Evolutionary conservation across 2,329 filamentous ascomycete species (phyloP), one percentile per base, ranked within the genome.

Genomic region (Fusarium goolgardi): DNA sequence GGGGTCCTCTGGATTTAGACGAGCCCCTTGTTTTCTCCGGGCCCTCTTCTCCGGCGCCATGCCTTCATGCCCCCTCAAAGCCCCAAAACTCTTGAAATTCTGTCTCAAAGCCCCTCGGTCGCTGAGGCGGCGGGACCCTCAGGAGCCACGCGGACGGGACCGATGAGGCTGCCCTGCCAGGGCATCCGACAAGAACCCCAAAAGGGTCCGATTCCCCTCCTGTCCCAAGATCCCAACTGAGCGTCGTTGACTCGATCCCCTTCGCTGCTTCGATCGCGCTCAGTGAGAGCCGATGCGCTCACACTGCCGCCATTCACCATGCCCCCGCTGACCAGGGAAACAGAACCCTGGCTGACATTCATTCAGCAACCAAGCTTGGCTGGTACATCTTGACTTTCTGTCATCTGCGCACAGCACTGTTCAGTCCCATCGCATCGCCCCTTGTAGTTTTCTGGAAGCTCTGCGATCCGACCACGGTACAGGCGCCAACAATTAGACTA

Each of bases 121-220:
- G 35, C 40, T 62, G 51, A 46, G 61, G 55, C 44, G 50, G 61
- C 52, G 61, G 66, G 66, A 60, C 59, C 57, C 54, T 63, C 55
- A 51, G 43, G 59, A 70, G 67, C 67, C 67, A 70, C 67, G 60
- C 67, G 67, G 67, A 59, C 63, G 67, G 67, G 67, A 61, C 67
- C 63, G 67, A 70, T 70, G 67, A 70, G 67, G 67, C 67, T 70
- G 63, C 51, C 31, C 53, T 67, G 53, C 58, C 67, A 69, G 62
- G 61, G 66, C 47, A 39, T 63, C 59, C 49, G 44, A 41, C 23
- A 50, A 58, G 20, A 64, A 45, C 34, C 52, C 35, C 62, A 70
- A 70, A 69, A 67, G 62, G 21, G 53, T 39, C 66, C 62, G 66
- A 73, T 73, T 67, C 65, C 71, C 63, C 66, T 67, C 65, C 64